phyloP scores from a whole-genome alignment of 345 rosid species.

The Hibiscus syriacus region DNA sequence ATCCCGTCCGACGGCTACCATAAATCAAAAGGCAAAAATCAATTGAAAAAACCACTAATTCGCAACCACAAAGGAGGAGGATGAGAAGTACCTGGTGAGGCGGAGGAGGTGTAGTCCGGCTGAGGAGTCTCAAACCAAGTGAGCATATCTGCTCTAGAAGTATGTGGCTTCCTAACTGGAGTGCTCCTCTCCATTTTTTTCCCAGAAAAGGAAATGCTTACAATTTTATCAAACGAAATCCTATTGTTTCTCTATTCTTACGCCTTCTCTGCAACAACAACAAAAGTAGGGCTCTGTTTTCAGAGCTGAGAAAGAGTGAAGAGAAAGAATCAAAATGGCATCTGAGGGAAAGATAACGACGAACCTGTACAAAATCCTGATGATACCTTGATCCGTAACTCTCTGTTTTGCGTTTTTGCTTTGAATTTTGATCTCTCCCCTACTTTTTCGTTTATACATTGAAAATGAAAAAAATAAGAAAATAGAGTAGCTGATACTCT shows the following conservation, averaged over 20 bases:
- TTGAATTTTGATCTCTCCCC: not conserved
- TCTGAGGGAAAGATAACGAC: slow-evolving; percentile 14
- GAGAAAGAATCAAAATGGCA: slow-evolving; percentile 5
- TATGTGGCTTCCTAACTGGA: slow-evolving; percentile 74
- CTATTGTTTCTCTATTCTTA: slow-evolving; percentile 7
- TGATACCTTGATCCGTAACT: slow-evolving; percentile 11
- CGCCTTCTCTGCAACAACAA: slow-evolving; percentile 4
- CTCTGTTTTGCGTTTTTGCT: slow-evolving; percentile 14
- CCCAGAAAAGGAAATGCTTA: not conserved
- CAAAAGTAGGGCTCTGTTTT: slow-evolving; percentile 3
- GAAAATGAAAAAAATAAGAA: not conserved
- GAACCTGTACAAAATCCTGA: slow-evolving; percentile 14
- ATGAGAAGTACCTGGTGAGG: slow-evolving; percentile 52
- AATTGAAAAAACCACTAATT: slow-evolving; percentile 7
- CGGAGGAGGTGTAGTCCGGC: slow-evolving; percentile 39
- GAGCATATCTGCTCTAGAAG: slow-evolving; percentile 86
- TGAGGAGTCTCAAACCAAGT: slow-evolving; percentile 69
- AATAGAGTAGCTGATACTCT: not conserved
- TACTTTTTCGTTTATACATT: not conserved
- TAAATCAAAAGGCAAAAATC: slow-evolving; percentile 8
- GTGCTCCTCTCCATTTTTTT: slow-evolving; percentile 63
- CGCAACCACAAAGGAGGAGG: not conserved
- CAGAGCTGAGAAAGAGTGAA: not conserved
- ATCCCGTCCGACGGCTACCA: slow-evolving; percentile 92
- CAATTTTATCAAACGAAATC: not conserved